Conservation (phyloP, 805 yeast species). For the Teunomyces stri region DNA sequence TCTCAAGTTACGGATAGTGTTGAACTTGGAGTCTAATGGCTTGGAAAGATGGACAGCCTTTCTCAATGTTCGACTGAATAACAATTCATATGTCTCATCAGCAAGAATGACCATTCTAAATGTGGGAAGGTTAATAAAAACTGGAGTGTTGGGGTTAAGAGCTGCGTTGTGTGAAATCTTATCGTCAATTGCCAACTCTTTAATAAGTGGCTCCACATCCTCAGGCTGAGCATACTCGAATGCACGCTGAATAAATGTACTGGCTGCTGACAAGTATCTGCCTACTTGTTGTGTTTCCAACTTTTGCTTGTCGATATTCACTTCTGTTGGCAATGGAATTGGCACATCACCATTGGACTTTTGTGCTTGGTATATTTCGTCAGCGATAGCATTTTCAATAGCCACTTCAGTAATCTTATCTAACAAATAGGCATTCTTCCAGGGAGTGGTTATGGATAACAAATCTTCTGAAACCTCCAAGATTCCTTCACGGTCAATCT, state of each 20-base stretch:
- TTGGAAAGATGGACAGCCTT: slow-evolving; percentile 65
- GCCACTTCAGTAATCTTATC: slow-evolving; percentile 63
- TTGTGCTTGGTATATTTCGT: slow-evolving; percentile 48
- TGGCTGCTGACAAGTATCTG: slow-evolving; percentile 81
- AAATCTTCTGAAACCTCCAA: slow-evolving; percentile 85
- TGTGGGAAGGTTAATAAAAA: slow-evolving; percentile 74
- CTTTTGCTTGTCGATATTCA: slow-evolving; percentile 59
- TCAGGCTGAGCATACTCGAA: slow-evolving; percentile 86
- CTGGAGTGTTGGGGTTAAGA: slow-evolving; percentile 75
- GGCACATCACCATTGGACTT: slow-evolving; percentile 24
- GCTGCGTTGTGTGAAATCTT: slow-evolving; percentile 69
- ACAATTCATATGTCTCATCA: slow-evolving; percentile 86
- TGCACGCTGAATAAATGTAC: slow-evolving; percentile 80
- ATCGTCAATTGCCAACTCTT: slow-evolving; percentile 37
- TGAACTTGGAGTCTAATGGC: slow-evolving; percentile 46
- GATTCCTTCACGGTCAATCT: slow-evolving; percentile 74
- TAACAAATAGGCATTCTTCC: slow-evolving; percentile 68
- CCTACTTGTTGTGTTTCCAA: slow-evolving; percentile 67
- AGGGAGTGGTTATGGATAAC: slow-evolving; percentile 76
- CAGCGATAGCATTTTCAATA: slow-evolving; percentile 68
- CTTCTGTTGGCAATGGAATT: slow-evolving; percentile 54
- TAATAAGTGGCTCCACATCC: slow-evolving; percentile 34
- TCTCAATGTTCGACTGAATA: slow-evolving; percentile 69
- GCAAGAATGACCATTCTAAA: slow-evolving; percentile 94
- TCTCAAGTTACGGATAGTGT: slow-evolving; percentile 59